phyloP scores from a whole-genome alignment of 495 filamentous ascomycete species.

The Daldinia bambusicola region DNA sequence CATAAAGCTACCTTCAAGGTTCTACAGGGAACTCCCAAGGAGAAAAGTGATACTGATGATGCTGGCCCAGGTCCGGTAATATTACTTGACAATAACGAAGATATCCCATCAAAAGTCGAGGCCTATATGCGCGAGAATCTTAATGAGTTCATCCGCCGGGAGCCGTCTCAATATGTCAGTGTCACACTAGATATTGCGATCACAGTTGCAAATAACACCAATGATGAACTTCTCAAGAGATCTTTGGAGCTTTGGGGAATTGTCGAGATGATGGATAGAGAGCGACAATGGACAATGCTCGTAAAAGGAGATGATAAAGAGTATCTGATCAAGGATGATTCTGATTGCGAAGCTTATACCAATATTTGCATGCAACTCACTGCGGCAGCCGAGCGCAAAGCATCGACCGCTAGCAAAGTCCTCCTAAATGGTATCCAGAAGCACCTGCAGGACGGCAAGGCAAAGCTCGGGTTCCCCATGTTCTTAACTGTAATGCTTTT shows the following conservation, averaged over 20 bases:
- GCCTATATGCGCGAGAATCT: constrained; percentile 73
- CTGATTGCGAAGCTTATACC: constrained; percentile 57
- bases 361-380: constrained; percentile 75
- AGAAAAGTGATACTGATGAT: constrained; percentile 48
- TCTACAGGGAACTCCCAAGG: constrained; percentile 59
- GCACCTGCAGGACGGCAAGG: constrained; percentile 76
- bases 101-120: constrained; percentile 73
- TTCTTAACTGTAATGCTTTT: constrained; percentile 79
- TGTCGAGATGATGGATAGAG: constrained; percentile 77
- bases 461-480: constrained; percentile 73
- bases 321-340: constrained; percentile 53
- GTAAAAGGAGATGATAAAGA: constrained; percentile 47
- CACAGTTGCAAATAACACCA: constrained; percentile 63
- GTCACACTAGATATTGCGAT: constrained; percentile 70
- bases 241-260: constrained; percentile 80
- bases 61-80: constrained; percentile 44
- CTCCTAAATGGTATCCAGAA: constrained; percentile 82
- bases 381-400: constrained; percentile 78
- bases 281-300: constrained; percentile 71
- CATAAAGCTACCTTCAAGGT: constrained; percentile 65
- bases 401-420: constrained; percentile 68
- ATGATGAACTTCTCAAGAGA: constrained; percentile 71
- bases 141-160: constrained; percentile 69
- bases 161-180: constrained; percentile 74
- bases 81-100: constrained; percentile 75